Base-by-base conservation (phyloP, 2,329 filamentous ascomycete genomes). In the Colletotrichum euphorbiae region DNA sequence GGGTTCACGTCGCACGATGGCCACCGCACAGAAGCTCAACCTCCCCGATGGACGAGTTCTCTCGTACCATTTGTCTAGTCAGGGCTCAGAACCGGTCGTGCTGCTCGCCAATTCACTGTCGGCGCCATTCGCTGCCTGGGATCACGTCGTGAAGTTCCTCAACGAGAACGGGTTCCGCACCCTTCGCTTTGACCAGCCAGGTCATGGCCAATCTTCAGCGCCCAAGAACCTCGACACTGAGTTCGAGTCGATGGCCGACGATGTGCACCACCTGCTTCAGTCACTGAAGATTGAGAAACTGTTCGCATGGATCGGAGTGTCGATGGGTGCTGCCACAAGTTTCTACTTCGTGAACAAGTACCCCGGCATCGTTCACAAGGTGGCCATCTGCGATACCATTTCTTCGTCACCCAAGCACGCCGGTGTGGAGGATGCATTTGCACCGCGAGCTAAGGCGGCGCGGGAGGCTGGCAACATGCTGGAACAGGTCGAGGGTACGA, bases 251-350 rank as follows among this genome's bases (percentile, higher is more conserved):
- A 76, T 83, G 62, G 77, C 78, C 3, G 75, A 77, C 28, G 80
- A 82, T 55, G 78, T 81, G 0, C 61, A 72, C 45, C 65, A 73
- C n/a, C 76, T 83, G 4, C 71, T 83, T 1, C 51, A 69, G 1
- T 68, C 75, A 15, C 74, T 81, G 3, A 70, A 70, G 6, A 75
- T 82, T 36, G 51, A 67, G 5, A 74, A 70, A 19, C 64, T 81
- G 6, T 73, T 80, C 61, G 76, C 78, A 3, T 84, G 81, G 81
- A 73, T 84, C 7, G 81, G 81, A 2, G 80, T 83, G 1, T 83
- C 81, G 11, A 82, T 84, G 79, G 82, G 82, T 21, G 82, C 79
- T 7, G 76, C 80, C 0, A 78, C 75, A 1, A 79, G 79, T 19
- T 71, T 83, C 55, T 76, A 77, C 63, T 83, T 83, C 69, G 75